Percentiles rank a stretch among this genome's conserved stretches.
phyloP scores from a whole-genome alignment of 108 stramenopile genomes.

The Cyclotella baltica region DNA sequence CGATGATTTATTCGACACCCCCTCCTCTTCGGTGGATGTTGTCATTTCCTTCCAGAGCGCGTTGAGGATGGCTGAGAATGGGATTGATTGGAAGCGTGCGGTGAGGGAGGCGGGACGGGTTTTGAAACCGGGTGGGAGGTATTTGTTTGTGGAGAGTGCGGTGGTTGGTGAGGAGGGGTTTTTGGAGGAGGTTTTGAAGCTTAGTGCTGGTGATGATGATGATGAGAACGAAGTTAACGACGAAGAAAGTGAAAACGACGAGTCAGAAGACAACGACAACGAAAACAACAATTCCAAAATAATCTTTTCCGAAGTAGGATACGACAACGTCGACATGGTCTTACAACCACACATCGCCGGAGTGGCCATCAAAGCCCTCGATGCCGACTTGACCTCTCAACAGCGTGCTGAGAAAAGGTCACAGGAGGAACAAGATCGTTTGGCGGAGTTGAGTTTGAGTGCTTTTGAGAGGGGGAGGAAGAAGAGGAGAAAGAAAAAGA shows the following conservation, averaged over 20 bases:
- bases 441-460: conserved; percentile 77
- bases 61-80: conserved; percentile 75
- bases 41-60: conserved; percentile 79
- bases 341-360: conserved; percentile 85
- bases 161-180: conserved; percentile 71
- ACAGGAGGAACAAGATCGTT: conserved; percentile 65
- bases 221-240: conserved; percentile 36
- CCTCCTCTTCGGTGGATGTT: conserved; percentile 76
- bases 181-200: conserved; percentile 67
- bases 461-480: conserved; percentile 88
- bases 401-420: conserved; percentile 55
- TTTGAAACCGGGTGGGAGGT: conserved; percentile 84
- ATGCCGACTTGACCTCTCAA: conserved; percentile 69
- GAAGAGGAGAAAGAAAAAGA: conserved; percentile 78
- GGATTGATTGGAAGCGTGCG: conserved; percentile 78
- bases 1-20: conserved; percentile 70
- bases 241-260: conserved; percentile 22
- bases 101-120: conserved; percentile 85
- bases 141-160: conserved; percentile 85
- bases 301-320: conserved; percentile 77
- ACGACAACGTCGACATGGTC: conserved; percentile 82
- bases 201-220: conserved; percentile 48
- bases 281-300: not conserved
- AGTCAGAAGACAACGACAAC: conserved; percentile 35
- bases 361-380: conserved; percentile 77